phyloP scores from a whole-genome alignment of 202 grass and related monocot genomes.

The Zizania palustris region DNA sequence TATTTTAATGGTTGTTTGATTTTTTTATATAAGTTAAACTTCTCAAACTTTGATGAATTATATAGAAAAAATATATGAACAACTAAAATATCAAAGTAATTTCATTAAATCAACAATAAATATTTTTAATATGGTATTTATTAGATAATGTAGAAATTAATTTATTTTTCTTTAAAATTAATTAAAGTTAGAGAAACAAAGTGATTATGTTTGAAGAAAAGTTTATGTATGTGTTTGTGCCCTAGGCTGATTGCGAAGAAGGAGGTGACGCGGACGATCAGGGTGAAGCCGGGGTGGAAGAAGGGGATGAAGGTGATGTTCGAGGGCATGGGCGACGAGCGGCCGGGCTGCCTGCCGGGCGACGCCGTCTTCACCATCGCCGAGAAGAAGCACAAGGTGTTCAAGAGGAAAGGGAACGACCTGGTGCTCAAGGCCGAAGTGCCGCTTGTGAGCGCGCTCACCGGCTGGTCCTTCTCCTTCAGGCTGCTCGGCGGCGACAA shows the following conservation, averaged over 20 bases:
- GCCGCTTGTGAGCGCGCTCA: conserved; percentile 72
- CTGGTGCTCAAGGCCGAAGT: conserved; percentile 80
- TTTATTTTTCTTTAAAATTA: too few relatives aligned
- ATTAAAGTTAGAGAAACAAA: too few relatives aligned
- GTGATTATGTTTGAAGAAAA: too few relatives aligned
- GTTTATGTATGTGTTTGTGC: background rate
- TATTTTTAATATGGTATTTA: too few relatives aligned
- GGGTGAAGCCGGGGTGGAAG: conserved; percentile 75
- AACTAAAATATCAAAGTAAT: too few relatives aligned
- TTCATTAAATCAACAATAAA: too few relatives aligned
- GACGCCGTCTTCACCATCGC: conserved; percentile 65
- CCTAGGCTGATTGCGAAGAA: conserved; percentile 62
- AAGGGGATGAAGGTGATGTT: conserved; percentile 75
- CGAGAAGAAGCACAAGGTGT: conserved; percentile 59
- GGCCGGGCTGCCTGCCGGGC: conserved; percentile 64
- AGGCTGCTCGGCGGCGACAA: conserved; percentile 66
- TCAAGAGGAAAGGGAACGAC: conserved; percentile 81
- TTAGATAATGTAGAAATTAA: too few relatives aligned
- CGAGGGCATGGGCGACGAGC: conserved; percentile 68
- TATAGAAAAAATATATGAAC: too few relatives aligned
- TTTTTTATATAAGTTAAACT: too few relatives aligned
- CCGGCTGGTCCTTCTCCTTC: conserved; percentile 79
- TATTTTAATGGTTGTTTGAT: too few relatives aligned
- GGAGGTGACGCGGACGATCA: conserved; percentile 63
- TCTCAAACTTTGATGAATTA: too few relatives aligned